Evolutionary conservation across 192 early-diverging fungal genomes (phyloP).

Genomic region (Mycoemilia scoparia): DNA sequence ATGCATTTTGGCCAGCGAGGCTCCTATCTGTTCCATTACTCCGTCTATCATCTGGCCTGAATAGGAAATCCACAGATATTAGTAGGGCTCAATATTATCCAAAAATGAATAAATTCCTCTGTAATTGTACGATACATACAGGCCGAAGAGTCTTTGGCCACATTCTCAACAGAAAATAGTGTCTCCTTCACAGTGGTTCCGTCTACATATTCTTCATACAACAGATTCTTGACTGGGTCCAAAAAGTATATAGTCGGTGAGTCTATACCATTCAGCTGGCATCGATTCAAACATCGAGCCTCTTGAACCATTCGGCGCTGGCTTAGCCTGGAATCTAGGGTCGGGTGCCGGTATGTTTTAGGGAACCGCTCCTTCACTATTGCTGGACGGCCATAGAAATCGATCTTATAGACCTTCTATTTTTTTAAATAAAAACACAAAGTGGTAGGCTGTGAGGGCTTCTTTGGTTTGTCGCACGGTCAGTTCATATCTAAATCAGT

Average conservation of each 20-base stretch:
- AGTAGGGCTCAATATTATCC: too few species aligned
- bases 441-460: background rate
- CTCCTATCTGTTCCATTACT: constrained; percentile 38
- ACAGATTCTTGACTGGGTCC: constrained; percentile 44
- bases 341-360: constrained; percentile 82
- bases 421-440: background rate
- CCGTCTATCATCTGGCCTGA: constrained; percentile 7
- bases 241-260: constrained; percentile 68
- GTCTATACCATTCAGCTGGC: constrained; percentile 51
- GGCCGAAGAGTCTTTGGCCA: constrained; percentile 2
- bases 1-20: constrained; percentile 64
- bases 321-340: constrained; percentile 72
- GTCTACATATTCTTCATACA: constrained; percentile 83
- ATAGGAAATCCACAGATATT: background rate
- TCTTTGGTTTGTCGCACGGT: background rate
- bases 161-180: constrained; percentile 19
- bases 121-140: background rate
- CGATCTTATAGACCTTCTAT: constrained; percentile 58
- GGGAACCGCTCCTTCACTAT: constrained; percentile 88
- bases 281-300: constrained; percentile 61
- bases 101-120: background rate
- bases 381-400: constrained; percentile 34
- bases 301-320: constrained; percentile 61
- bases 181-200: constrained; percentile 62
- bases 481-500: background rate